Conservation (phyloP, 371 early-diverging fungal species). For the Mortierella polycephala region DNA sequence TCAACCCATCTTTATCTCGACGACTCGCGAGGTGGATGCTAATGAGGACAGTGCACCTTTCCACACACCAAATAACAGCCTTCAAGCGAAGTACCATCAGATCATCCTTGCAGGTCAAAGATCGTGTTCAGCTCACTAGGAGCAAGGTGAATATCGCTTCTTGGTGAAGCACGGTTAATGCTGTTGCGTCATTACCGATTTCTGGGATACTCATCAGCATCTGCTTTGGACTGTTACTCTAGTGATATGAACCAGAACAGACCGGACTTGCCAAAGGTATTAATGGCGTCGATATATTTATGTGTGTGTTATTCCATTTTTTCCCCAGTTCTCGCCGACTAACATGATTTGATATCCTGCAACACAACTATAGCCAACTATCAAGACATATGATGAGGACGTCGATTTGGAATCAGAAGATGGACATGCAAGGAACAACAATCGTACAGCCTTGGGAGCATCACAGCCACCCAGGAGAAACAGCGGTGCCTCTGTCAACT, state of each 20-base stretch:
- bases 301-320: not conserved
- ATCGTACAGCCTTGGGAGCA: slow-evolving; percentile 9
- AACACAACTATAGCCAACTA: slow-evolving; percentile 63
- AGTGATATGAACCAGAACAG: slow-evolving; percentile 21
- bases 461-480: slow-evolving; percentile 33
- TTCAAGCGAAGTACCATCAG: slow-evolving; percentile 65
- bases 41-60: not conserved
- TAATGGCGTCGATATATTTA: not conserved
- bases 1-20: no score
- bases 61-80: slow-evolving; percentile 16
- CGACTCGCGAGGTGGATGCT: not conserved
- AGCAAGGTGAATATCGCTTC: slow-evolving; percentile 8
- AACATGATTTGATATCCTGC: not conserved
- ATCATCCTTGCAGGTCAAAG: slow-evolving; percentile 64
- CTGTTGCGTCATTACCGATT: not conserved
- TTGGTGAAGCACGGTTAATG: not conserved
- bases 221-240: not conserved
- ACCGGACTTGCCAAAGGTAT: slow-evolving; percentile 39
- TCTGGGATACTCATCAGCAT: not conserved
- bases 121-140: slow-evolving; percentile 47
- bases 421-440: slow-evolving; percentile 27
- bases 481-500: slow-evolving; percentile 29
- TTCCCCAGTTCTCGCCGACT: not conserved
- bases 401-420: slow-evolving; percentile 70
- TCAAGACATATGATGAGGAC: slow-evolving; percentile 79